These are phyloP conservation scores for Friedmanniomyces simplex DNA, from an alignment of 495 filamentous ascomycete species.

Conservation along the genomic window DNA sequence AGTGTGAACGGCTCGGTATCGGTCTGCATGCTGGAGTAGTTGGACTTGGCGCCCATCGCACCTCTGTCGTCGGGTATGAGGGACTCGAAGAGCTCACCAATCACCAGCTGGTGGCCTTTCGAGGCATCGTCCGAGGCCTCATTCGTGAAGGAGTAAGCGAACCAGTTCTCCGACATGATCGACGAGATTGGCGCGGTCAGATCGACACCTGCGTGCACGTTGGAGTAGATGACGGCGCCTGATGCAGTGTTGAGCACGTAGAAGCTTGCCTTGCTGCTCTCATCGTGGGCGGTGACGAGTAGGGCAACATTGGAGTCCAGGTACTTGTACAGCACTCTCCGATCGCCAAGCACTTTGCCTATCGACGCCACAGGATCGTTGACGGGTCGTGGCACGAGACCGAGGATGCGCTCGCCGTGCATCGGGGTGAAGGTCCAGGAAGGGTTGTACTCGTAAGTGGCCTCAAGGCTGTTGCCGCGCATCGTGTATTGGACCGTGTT, in stretches of 20 bases:
- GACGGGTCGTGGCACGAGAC: conserved; percentile 53
- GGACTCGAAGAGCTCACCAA: conserved; percentile 87
- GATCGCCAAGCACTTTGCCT: conserved; percentile 81
- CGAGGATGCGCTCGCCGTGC: conserved; percentile 53
- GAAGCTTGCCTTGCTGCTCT: conserved; percentile 48
- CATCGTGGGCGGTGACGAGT: conserved; percentile 56
- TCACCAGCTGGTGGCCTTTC: conserved; percentile 76
- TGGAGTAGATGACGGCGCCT: conserved; percentile 63
- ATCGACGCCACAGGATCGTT: conserved; percentile 92
- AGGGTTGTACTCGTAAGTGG: conserved; percentile 8
- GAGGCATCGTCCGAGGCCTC: conserved; percentile 37
- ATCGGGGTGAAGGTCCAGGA: conserved; percentile 67
- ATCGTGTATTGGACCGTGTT: conserved; percentile 23
- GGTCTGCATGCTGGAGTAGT: conserved; percentile 61
- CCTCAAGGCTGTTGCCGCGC: conserved; percentile 23
- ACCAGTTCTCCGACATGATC: conserved; percentile 87
- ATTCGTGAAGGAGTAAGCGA: conserved; percentile 68
- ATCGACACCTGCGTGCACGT: conserved; percentile 64
- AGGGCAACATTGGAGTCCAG: conserved; percentile 80
- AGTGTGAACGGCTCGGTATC: conserved; percentile 55
- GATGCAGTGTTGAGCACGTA: conserved; percentile 83
- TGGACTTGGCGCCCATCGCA: conserved; percentile 51
- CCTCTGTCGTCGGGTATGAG: conserved; percentile 75
- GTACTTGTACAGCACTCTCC: conserved; percentile 94
- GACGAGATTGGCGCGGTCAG: conserved; percentile 62